Conservation (phyloP, 164 flowering plant species). For the Santalum album region DNA sequence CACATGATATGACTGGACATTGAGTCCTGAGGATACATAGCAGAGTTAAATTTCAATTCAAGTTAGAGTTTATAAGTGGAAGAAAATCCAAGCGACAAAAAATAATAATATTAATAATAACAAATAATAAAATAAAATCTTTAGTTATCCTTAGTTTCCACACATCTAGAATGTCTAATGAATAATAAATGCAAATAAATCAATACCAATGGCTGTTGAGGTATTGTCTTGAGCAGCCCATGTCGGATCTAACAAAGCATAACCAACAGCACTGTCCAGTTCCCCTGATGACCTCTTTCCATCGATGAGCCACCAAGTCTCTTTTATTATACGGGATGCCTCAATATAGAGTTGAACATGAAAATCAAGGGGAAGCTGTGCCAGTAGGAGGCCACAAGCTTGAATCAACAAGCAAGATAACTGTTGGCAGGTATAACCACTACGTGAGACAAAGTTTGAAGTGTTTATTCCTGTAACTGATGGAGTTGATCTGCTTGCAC, state of each 20-base stretch:
- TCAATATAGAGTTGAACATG: slow-evolving; percentile 78
- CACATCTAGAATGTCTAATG: neutral
- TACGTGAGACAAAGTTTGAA: slow-evolving; percentile 71
- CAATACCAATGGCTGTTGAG: slow-evolving; percentile 87
- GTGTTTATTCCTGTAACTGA: slow-evolving; percentile 61
- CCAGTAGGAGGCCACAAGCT: slow-evolving; percentile 90
- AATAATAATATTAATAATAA: too few relatives aligned
- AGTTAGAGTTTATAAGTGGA: too few relatives aligned
- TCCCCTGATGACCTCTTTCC: slow-evolving; percentile 65
- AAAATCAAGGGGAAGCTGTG: slow-evolving; percentile 94
- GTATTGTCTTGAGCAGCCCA: slow-evolving; percentile 99
- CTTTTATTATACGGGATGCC: slow-evolving; percentile 78
- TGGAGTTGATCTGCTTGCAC: slow-evolving; percentile 62
- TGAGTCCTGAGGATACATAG: too few relatives aligned
- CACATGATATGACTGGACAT: too few relatives aligned
- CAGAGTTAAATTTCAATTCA: too few relatives aligned
- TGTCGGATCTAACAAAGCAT: slow-evolving; percentile 89
- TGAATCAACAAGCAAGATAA: slow-evolving; percentile 88
- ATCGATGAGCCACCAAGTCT: slow-evolving; percentile 94
- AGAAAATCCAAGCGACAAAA: too few relatives aligned
- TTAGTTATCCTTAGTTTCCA: too few relatives aligned
- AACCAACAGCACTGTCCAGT: slow-evolving; percentile 87
- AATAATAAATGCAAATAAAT: neutral
- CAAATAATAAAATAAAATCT: too few relatives aligned
- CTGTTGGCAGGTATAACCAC: slow-evolving; percentile 89